Evolutionary conservation across 306 rosid genomes (phyloP).

Genomic region (Oxytropis ochrocephala): DNA sequence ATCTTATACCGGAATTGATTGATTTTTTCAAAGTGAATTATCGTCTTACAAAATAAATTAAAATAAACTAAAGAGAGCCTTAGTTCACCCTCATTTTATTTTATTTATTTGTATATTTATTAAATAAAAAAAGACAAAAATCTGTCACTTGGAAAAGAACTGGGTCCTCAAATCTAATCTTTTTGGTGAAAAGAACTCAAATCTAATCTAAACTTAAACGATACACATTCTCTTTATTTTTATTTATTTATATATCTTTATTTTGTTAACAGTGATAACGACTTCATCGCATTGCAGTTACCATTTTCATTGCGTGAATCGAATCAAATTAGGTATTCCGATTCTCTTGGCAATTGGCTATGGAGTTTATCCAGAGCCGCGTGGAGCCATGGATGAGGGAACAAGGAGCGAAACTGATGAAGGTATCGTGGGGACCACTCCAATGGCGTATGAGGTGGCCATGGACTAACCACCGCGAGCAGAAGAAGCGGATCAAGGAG

Average conservation of each 20-base stretch:
- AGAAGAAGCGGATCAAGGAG: conserved; percentile 62
- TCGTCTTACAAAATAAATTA: background rate
- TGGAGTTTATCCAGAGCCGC: conserved; percentile 85
- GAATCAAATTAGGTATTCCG: background rate
- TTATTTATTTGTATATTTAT: too few relatives aligned
- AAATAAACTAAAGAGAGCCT: background rate
- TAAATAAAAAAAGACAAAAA: too few relatives aligned
- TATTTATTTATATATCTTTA: background rate
- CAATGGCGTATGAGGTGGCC: conserved; percentile 96
- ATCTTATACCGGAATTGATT: background rate
- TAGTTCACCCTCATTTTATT: too few relatives aligned
- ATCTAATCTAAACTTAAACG: background rate
- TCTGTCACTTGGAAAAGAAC: background rate
- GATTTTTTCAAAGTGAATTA: background rate
- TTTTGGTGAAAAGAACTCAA: too few relatives aligned
- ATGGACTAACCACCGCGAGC: conserved; percentile 47
- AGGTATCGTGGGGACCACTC: conserved; percentile 84
- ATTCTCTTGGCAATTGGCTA: background rate
- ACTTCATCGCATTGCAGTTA: background rate
- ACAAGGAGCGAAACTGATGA: conserved; percentile 54
- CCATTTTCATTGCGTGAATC: background rate
- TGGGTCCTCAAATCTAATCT: too few relatives aligned
- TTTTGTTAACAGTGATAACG: background rate
- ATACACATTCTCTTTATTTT: background rate
- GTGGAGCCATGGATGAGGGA: conserved; percentile 89